These are phyloP conservation scores for Coemansia javaensis DNA, from an alignment of 192 early-diverging fungal species.

Conservation along the genomic window DNA sequence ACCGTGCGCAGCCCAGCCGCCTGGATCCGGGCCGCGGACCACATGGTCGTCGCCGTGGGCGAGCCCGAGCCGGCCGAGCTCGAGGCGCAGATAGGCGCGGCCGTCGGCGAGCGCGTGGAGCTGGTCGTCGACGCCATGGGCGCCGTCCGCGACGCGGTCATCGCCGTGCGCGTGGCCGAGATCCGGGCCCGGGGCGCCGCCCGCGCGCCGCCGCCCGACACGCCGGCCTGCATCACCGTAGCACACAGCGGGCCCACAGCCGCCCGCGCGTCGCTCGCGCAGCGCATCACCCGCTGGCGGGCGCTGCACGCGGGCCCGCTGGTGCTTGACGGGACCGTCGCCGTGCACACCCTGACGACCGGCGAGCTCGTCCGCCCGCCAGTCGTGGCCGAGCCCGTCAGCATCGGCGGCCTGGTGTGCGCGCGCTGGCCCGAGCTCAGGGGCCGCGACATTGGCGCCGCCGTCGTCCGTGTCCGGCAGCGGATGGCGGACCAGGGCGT, in stretches of 20 bases:
- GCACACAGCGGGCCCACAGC: slow-evolving; percentile 32
- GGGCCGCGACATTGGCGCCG: slow-evolving; percentile 30
- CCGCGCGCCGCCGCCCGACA: not conserved
- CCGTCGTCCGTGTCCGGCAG: slow-evolving; percentile 17
- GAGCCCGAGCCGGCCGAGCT: slow-evolving; percentile 11
- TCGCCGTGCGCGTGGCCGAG: slow-evolving; percentile 32
- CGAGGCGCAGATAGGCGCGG: slow-evolving; percentile 10
- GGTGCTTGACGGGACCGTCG: slow-evolving; percentile 26
- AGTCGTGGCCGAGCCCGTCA: slow-evolving; percentile 20
- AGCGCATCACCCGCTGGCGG: slow-evolving; percentile 21
- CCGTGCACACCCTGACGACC: slow-evolving; percentile 23
- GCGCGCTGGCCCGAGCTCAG: slow-evolving; percentile 32
- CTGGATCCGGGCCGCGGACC: slow-evolving; percentile 20
- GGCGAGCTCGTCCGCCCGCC: slow-evolving; percentile 18
- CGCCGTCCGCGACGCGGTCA: slow-evolving; percentile 9
- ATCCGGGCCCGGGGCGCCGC: slow-evolving; percentile 2
- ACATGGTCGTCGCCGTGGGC: slow-evolving; percentile 22
- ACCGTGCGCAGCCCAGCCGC: slow-evolving; percentile 23
- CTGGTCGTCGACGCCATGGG: slow-evolving; percentile 32
- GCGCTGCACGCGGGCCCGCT: slow-evolving; percentile 18
- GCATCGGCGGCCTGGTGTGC: slow-evolving; percentile 37
- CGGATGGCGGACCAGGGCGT: slow-evolving; percentile 24
- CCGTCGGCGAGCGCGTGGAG: slow-evolving; percentile 23
- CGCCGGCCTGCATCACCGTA: slow-evolving; percentile 29
- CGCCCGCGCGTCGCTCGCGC: slow-evolving; percentile 2